Base-by-base conservation (phyloP, 495 filamentous ascomycete species). In the Penicillium longicatenatum region DNA sequence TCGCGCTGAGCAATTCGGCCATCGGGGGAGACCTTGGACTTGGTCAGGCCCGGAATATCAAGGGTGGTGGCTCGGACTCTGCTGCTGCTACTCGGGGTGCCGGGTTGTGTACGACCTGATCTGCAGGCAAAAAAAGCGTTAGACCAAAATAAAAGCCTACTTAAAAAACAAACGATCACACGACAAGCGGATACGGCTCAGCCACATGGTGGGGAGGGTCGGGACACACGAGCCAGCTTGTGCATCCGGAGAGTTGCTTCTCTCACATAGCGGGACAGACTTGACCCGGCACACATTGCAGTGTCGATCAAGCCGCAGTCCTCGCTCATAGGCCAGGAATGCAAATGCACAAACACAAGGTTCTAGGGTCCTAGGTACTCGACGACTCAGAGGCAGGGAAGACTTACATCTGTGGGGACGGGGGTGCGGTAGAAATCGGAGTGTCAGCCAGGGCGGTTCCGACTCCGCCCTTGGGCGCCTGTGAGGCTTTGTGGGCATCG, bases 21-120 rank as follows among this genome's bases (percentile, higher is more conserved):
- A 70, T 98, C 94, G 12, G 94, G 94, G 9, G 94, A 97, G 19
- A 93, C 90, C 68, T 89, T 90, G 39, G 93, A 97, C 66, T 89
- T 89, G 37, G 94, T 98, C 79, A 98, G 83, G 41, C 89, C 88
- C 39, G 90, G 90, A 52, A 94, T 93, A 70, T 92, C 91, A 52
- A 94, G 83, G 17, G 90, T 93, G 11, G 90, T 92, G 19, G 90
- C 88, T 70, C 91, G 89, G 35, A 89, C 80, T 14, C 33, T 84
- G 44, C 82, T 74, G 45, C 82, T 84, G 44, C 82, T 74, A 44
- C 82, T 74, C 33, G 76, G 60, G 75, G 69, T 56, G 71, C 83
- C 52, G 68, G 82, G 52, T 74, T 88, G 67, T 48, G 62, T 66
- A 26, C 59, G 49, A 54, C 60, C 57, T 24, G 30, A 45, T 39